Conservation (phyloP, 2,329 filamentous ascomycete species). For the Colletotrichum eleusines region DNA sequence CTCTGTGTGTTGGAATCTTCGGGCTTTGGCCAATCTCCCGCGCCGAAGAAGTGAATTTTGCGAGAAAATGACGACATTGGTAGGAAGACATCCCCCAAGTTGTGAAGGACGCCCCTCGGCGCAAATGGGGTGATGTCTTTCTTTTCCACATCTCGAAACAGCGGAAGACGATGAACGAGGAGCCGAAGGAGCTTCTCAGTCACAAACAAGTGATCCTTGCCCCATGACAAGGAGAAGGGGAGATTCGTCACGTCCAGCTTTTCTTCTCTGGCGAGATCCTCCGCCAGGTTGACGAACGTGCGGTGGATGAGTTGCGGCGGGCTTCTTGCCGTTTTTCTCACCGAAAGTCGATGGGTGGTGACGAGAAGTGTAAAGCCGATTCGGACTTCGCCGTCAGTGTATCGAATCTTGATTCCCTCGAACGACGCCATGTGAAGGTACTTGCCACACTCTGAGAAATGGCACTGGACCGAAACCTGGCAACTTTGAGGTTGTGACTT, state of each 20-base stretch:
- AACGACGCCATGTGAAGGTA: neutral
- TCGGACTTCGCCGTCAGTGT: neutral
- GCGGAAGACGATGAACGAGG: neutral
- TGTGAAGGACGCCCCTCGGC: neutral
- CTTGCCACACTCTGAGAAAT: neutral
- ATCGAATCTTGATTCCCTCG: neutral
- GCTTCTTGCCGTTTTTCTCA: too few relatives aligned
- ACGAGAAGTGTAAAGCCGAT: neutral
- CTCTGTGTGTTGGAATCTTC: neutral
- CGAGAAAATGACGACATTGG: neutral
- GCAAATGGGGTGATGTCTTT: too few relatives aligned
- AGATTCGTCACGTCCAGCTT: neutral
- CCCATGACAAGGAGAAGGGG: neutral
- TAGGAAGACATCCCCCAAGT: neutral
- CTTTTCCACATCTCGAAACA: neutral
- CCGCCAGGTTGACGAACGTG: neutral
- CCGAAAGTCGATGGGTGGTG: neutral
- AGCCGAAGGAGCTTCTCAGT: neutral
- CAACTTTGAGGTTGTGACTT: neutral
- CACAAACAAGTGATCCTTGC: neutral
- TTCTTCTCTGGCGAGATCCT: neutral
- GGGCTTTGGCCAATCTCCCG: neutral
- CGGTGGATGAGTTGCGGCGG: too few relatives aligned
- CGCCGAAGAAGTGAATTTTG: neutral
- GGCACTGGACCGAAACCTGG: neutral